Conservation (phyloP, 371 early-diverging fungal species). For the Rhizopus stolonifer region DNA sequence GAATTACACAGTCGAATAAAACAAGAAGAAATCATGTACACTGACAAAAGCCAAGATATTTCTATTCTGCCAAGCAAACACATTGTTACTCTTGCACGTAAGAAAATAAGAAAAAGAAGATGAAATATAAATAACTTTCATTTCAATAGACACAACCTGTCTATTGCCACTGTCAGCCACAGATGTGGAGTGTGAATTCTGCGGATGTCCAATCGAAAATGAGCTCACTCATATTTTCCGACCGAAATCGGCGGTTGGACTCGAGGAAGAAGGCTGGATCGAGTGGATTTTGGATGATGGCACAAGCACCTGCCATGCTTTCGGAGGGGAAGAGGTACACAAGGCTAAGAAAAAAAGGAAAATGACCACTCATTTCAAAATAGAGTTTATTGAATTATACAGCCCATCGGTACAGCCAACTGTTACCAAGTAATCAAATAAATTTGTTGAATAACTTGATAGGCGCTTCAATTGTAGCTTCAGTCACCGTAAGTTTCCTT, state of each 20-base stretch:
- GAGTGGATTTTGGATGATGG: conserved; percentile 46
- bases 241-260: conserved; percentile 7
- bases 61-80: not conserved
- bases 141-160: conserved; percentile 15
- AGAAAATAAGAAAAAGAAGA: not conserved
- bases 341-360: not conserved
- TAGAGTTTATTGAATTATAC: conserved; percentile 30
- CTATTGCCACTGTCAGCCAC: conserved; percentile 1
- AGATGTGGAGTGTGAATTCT: conserved; percentile 27
- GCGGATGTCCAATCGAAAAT: conserved; percentile 24
- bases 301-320: conserved; percentile 24
- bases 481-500: conserved; percentile 41
- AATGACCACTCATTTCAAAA: not conserved
- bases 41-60: conserved; percentile 1
- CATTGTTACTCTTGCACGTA: conserved; percentile 13
- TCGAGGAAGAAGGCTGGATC: conserved; percentile 29
- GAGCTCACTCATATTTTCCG: conserved; percentile 29
- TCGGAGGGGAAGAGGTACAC: conserved; percentile 45
- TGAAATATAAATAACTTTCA: not conserved
- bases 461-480: conserved; percentile 33
- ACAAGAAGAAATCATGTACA: not conserved
- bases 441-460: conserved; percentile 34
- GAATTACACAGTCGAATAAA: conserved; percentile 13
- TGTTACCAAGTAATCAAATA: conserved; percentile 36
- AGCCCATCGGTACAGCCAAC: conserved; percentile 29